phyloP scores from a whole-genome alignment of 2,329 filamentous ascomycete species.

The Fusarium annulatum region DNA sequence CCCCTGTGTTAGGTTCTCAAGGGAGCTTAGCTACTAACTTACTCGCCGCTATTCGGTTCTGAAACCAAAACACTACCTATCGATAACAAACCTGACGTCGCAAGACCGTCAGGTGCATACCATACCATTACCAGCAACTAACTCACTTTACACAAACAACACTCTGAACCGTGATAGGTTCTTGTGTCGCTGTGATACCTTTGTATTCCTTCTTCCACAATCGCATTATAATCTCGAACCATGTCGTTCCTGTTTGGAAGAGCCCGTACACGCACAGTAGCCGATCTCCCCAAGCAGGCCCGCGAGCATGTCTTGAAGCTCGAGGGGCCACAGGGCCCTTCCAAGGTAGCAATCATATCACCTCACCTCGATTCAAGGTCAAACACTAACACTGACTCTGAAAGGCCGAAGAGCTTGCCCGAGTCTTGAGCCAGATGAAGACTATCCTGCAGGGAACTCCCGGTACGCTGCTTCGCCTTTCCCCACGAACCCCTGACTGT shows the following conservation, averaged over 20 bases:
- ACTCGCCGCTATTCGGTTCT: neutral
- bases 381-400: slow-evolving; percentile 7
- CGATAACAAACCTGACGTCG: slow-evolving; percentile 37
- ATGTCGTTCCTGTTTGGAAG: slow-evolving; percentile 70
- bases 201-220: neutral
- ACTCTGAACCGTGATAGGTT: neutral
- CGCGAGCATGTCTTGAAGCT: slow-evolving; percentile 65
- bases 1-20: neutral
- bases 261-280: slow-evolving; percentile 61
- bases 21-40: neutral
- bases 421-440: slow-evolving; percentile 91
- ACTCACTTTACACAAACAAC: slow-evolving; percentile 15
- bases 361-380: neutral
- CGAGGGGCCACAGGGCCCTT: slow-evolving; percentile 59
- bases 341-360: slow-evolving; percentile 55
- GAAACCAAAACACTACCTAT: slow-evolving; percentile 23
- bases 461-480: slow-evolving; percentile 63
- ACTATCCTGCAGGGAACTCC: slow-evolving; percentile 91
- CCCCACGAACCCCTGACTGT: slow-evolving; percentile 2
- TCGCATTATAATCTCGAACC: slow-evolving; percentile 1
- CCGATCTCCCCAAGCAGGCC: slow-evolving; percentile 67
- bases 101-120: slow-evolving; percentile 7
- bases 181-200: neutral
- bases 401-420: slow-evolving; percentile 87
- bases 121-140: neutral